Percentiles rank a stretch among this genome's conserved stretches.
Conservation (phyloP, 202 grass and related monocot genomes). For the Setaria viridis region DNA sequence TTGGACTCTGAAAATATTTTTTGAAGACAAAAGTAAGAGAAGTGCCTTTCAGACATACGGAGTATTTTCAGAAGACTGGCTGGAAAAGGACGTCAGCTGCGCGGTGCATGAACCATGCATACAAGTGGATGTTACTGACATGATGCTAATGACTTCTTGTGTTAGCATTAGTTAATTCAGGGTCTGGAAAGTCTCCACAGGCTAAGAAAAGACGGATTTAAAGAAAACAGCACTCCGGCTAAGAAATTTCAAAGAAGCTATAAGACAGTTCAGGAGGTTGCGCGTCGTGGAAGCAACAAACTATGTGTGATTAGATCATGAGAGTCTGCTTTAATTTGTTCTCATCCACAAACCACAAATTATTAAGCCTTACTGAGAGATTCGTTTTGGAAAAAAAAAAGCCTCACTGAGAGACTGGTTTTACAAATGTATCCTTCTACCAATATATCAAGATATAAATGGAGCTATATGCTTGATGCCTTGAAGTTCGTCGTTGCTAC, state of each 20-base stretch:
- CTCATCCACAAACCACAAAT: background rate
- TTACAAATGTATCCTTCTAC: too few relatives aligned
- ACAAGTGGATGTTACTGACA: background rate
- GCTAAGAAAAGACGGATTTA: background rate
- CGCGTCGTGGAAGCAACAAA: slow-evolving; percentile 37
- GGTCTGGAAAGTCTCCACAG: background rate
- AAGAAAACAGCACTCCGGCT: background rate
- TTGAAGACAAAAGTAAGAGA: background rate
- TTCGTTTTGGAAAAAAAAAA: too few relatives aligned
- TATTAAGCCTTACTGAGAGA: too few relatives aligned
- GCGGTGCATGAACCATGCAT: background rate
- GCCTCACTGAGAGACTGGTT: too few relatives aligned
- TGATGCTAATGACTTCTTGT: background rate
- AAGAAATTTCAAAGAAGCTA: background rate
- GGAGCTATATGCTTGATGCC: background rate
- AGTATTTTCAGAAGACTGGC: background rate
- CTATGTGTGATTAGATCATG: background rate
- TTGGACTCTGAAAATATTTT: background rate
- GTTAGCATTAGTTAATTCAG: too few relatives aligned
- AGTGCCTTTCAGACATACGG: background rate
- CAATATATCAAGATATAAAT: too few relatives aligned
- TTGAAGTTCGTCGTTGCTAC: background rate
- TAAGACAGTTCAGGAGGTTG: background rate
- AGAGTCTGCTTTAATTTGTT: background rate
- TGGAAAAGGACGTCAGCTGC: background rate